Percentiles rank a stretch among this genome's conserved stretches.
These are phyloP conservation scores for Hysterium pulicare DNA, from an alignment of 2,329 filamentous ascomycete genomes.

Conservation along the genomic window DNA sequence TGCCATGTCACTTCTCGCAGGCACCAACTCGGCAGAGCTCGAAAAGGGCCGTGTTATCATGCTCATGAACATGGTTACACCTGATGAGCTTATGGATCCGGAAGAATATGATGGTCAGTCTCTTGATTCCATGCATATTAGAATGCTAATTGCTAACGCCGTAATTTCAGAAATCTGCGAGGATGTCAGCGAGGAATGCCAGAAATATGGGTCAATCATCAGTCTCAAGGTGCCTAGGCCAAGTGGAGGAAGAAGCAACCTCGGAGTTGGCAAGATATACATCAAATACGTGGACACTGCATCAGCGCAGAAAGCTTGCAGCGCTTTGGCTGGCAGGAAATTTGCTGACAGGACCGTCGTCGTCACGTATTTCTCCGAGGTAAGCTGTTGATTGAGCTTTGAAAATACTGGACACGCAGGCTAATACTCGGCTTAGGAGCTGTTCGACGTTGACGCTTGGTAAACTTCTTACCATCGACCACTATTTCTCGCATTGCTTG, in stretches of 20 bases:
- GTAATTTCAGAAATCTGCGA: constrained; percentile 81
- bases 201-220: constrained; percentile 80
- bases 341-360: constrained; percentile 96
- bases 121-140: too few relatives aligned
- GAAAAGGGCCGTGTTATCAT: constrained; percentile 84
- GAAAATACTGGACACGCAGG: background rate
- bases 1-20: constrained; percentile 95
- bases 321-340: constrained; percentile 88
- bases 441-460: constrained; percentile 13
- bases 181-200: constrained; percentile 88
- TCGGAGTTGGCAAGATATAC: constrained; percentile 95
- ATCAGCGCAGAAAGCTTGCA: constrained; percentile 77
- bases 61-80: constrained; percentile 96
- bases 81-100: constrained; percentile 87
- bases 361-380: constrained; percentile 93
- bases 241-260: constrained; percentile 73
- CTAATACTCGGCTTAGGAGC: constrained; percentile 8
- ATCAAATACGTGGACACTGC: constrained; percentile 84
- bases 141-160: constrained; percentile 32
- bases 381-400: constrained; percentile 30
- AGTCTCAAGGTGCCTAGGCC: constrained; percentile 94
- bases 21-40: constrained; percentile 74
- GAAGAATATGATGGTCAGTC: constrained; percentile 88
- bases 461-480: too few relatives aligned
- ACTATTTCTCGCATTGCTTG: too few relatives aligned